A percentile compares a stretch with the other conserved stretches of the same genome.
phyloP scores from a whole-genome alignment of 768 basidiomycete genomes.

The Scleroderma bovista region DNA sequence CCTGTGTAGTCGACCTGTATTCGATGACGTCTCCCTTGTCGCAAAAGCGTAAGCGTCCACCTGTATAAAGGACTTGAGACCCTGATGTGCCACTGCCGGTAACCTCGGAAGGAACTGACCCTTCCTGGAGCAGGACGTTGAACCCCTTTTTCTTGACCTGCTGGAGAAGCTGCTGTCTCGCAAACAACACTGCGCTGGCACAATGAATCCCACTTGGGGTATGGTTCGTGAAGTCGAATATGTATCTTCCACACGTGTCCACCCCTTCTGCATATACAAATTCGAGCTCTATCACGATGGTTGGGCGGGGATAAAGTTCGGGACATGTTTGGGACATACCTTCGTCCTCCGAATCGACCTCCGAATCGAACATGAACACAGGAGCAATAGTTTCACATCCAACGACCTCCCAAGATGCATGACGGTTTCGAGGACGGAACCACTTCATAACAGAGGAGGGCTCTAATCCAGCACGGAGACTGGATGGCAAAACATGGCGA shows the following conservation, averaged over 20 bases:
- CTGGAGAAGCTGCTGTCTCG: slow-evolving; percentile 57
- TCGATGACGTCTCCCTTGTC: slow-evolving; percentile 56
- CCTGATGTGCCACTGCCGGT: not conserved
- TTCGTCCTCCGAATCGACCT: slow-evolving; percentile 47
- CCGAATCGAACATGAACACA: slow-evolving; percentile 49
- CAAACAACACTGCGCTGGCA: slow-evolving; percentile 51
- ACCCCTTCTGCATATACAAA: slow-evolving; percentile 47
- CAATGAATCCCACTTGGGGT: slow-evolving; percentile 42
- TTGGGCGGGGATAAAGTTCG: slow-evolving; percentile 5
- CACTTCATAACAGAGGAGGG: slow-evolving; percentile 23
- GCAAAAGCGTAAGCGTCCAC: slow-evolving; percentile 63
- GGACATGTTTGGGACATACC: no score
- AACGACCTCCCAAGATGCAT: slow-evolving; percentile 75
- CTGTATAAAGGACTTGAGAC: slow-evolving; percentile 28
- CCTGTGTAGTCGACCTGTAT: slow-evolving; percentile 67
- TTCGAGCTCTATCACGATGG: slow-evolving; percentile 45
- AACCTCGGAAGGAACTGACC: slow-evolving; percentile 36
- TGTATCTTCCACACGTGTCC: slow-evolving; percentile 56
- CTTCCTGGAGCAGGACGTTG: slow-evolving; percentile 62
- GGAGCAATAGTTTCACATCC: slow-evolving; percentile 60
- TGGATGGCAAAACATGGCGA: not conserved
- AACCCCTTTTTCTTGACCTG: slow-evolving; percentile 50
- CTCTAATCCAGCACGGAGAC: slow-evolving; percentile 11
- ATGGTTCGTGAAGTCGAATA: slow-evolving; percentile 51
- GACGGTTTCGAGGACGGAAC: slow-evolving; percentile 48